These are phyloP conservation scores for Penicillium alfredii DNA, from an alignment of 495 filamentous ascomycete species.

Conservation along the genomic window DNA sequence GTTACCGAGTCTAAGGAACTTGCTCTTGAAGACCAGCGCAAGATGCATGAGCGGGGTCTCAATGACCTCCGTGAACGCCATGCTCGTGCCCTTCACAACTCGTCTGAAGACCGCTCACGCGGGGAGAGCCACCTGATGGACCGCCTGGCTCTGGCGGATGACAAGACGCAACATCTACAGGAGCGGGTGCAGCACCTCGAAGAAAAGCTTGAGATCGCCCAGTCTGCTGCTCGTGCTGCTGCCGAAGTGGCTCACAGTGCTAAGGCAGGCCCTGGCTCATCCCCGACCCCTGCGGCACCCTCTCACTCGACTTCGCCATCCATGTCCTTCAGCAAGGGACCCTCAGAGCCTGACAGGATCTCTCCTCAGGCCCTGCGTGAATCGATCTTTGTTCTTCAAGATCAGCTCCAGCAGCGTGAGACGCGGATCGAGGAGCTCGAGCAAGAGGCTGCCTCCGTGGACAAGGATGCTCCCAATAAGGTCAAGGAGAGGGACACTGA, in stretches of 20 bases:
- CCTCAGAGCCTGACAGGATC: constrained; percentile 71
- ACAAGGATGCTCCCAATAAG: constrained; percentile 69
- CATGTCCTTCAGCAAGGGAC: constrained; percentile 36
- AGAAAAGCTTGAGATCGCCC: constrained; percentile 84
- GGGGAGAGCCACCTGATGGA: constrained; percentile 62
- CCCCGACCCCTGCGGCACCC: constrained; percentile 17
- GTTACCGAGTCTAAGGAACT: constrained; percentile 55
- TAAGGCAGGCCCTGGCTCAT: constrained; percentile 37
- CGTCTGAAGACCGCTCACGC: constrained; percentile 64
- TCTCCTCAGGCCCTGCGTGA: constrained; percentile 92
- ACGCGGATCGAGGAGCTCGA: constrained; percentile 81
- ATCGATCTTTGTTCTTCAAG: constrained; percentile 91
- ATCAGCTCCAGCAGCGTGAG: constrained; percentile 93
- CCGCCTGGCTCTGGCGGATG: constrained; percentile 66
- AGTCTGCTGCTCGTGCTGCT: constrained; percentile 82
- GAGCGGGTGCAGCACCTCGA: constrained; percentile 78
- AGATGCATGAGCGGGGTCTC: constrained; percentile 66
- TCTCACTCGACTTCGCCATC: constrained; percentile 39
- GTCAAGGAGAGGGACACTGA: constrained; percentile 88
- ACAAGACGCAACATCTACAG: constrained; percentile 72
- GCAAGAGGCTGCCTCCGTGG: constrained; percentile 56
- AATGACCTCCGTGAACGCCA: constrained; percentile 59
- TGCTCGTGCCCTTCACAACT: constrained; percentile 64
- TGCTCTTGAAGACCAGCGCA: constrained; percentile 60
- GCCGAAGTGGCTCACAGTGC: constrained; percentile 71